phyloP scores from a whole-genome alignment of 371 early-diverging fungal species.

The Mortierella sp. region DNA sequence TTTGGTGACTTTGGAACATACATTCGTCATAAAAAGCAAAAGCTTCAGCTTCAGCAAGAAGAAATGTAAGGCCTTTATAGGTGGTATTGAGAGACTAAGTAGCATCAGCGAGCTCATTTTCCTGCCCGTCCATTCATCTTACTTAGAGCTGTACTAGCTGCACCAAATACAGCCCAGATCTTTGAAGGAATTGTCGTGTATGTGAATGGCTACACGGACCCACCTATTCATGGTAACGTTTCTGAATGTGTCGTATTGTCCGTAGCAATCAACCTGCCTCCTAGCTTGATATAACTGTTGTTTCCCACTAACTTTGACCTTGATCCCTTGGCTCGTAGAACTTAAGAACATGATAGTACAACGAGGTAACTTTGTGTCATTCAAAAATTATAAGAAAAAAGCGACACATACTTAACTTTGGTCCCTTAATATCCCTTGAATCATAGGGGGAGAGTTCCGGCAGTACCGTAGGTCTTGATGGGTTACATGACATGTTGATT shows the following conservation, averaged over 20 bases:
- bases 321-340: conserved; percentile 53
- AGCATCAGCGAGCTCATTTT: background rate
- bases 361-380: conserved; percentile 51
- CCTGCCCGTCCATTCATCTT: background rate
- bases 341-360: conserved; percentile 67
- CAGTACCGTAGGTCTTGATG: conserved; percentile 39
- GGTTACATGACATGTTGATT: no score
- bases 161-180: conserved; percentile 56
- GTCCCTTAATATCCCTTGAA: background rate
- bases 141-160: conserved; percentile 20
- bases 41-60: conserved; percentile 72
- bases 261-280: no score
- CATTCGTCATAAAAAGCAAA: conserved; percentile 71
- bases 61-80: conserved; percentile 49
- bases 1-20: conserved; percentile 76
- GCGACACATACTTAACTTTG: background rate
- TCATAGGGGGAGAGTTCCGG: conserved; percentile 37
- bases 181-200: conserved; percentile 72
- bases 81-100: background rate
- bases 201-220: conserved; percentile 78
- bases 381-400: background rate
- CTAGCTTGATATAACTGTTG: background rate
- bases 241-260: no score
- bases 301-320: background rate
- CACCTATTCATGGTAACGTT: conserved; percentile 59